phyloP scores from a whole-genome alignment of 805 yeast species.

The Candida lessepsii region DNA sequence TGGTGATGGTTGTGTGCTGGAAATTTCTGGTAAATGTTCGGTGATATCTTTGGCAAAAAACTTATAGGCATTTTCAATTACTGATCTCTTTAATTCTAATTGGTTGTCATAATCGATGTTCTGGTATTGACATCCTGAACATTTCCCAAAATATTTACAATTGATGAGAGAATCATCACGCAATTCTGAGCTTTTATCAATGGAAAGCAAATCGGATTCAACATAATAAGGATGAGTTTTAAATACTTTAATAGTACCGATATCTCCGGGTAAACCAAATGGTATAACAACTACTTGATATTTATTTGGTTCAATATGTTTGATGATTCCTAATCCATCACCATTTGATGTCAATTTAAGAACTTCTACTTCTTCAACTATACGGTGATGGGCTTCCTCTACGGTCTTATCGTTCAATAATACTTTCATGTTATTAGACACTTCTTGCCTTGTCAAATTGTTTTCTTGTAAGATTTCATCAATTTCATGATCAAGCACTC shows the following conservation, averaged over 20 bases:
- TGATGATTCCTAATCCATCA: slow-evolving; percentile 75
- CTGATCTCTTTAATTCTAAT: slow-evolving; percentile 65
- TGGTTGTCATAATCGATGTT: slow-evolving; percentile 72
- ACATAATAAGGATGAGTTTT: slow-evolving; percentile 74
- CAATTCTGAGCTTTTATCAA: slow-evolving; percentile 32
- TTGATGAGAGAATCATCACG: slow-evolving; percentile 60
- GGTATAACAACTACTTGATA: slow-evolving; percentile 78
- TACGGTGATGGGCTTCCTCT: slow-evolving; percentile 55
- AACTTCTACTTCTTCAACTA: slow-evolving; percentile 57
- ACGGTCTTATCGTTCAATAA: slow-evolving; percentile 59
- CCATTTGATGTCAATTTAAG: slow-evolving; percentile 71
- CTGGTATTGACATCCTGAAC: slow-evolving; percentile 96
- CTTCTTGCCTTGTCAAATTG: slow-evolving; percentile 43
- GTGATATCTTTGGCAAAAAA: slow-evolving; percentile 65
- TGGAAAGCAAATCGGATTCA: slow-evolving; percentile 68
- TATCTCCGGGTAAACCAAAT: slow-evolving; percentile 85
- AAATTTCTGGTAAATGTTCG: slow-evolving; percentile 56
- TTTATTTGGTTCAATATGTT: slow-evolving; percentile 40
- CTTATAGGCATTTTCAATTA: slow-evolving; percentile 78
- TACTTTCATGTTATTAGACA: slow-evolving; percentile 63
- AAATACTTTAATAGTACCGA: slow-evolving; percentile 65
- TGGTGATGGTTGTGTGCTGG: slow-evolving; percentile 74
- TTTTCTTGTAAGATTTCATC: slow-evolving; percentile 49
- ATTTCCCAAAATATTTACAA: slow-evolving; percentile 85
- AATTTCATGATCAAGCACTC: slow-evolving; percentile 75